phyloP scores from a whole-genome alignment of 139 green algal genomes.

The Chlamydomonas urium region DNA sequence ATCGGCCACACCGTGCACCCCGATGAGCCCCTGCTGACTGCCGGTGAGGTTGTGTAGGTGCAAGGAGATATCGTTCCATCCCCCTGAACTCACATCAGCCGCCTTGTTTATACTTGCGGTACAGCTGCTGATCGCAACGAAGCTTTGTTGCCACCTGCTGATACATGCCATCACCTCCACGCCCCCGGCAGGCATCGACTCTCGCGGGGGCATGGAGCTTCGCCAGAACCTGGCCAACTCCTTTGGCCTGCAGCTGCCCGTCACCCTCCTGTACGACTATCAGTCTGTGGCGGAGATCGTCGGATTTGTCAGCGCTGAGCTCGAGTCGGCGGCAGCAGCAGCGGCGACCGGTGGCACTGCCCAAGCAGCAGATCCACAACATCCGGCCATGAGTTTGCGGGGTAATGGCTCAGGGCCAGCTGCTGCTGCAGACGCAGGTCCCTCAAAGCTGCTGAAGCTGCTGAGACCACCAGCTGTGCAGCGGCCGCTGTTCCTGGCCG shows the following conservation, averaged over 20 bases:
- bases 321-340: not conserved
- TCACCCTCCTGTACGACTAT: slow-evolving; percentile 84
- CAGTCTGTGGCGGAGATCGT: slow-evolving; percentile 61
- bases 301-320: not conserved
- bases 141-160: too few species aligned
- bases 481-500: slow-evolving; percentile 79
- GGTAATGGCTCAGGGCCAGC: too few species aligned
- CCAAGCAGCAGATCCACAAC: too few species aligned
- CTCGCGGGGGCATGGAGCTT: slow-evolving; percentile 59
- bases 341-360: slow-evolving; percentile 2
- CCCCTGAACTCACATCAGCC: too few species aligned
- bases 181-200: slow-evolving; percentile 45
- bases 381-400: too few species aligned
- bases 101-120: too few species aligned
- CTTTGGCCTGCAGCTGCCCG: slow-evolving; percentile 54
- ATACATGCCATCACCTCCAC: too few species aligned
- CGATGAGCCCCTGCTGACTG: slow-evolving; percentile 57
- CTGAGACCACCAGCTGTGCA: slow-evolving; percentile 44
- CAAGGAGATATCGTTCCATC: too few species aligned
- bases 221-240: slow-evolving; percentile 33
- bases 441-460: slow-evolving; percentile 68
- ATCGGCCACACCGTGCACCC: slow-evolving; percentile 58
- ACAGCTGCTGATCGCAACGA: too few species aligned
- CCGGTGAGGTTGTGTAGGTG: slow-evolving; percentile 17
- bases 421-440: too few species aligned